Base-by-base conservation (phyloP, 306 rosid species). In the Inga oerstediana region DNA sequence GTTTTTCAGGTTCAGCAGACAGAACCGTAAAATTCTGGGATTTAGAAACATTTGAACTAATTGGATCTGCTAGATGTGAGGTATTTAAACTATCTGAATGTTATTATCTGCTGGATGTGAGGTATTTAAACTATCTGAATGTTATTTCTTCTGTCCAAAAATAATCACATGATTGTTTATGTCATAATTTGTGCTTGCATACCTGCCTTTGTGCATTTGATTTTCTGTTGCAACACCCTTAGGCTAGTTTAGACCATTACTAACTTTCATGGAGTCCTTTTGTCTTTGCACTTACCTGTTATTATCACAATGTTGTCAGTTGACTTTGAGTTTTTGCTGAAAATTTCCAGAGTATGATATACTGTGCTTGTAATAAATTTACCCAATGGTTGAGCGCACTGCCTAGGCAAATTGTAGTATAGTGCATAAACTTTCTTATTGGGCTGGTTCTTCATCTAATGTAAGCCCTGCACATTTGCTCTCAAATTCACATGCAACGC, bases 11-110 rank as follows among this genome's bases (percentile, higher is more conserved):
- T 82, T 93, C 98, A 5, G 91, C 91, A 2, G 94, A 93, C 84
- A 84, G 89, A 89, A 91, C 96, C 61, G 93, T 93, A 73, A 93
- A 93, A 87, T 93, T 91, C 83, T 93, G 96, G 93, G 96, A 93
- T 88, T 86, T 91, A 88, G 96, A 93, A 91, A 89, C 93, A 71
- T 90, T 93, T 87, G 96, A 93, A 87, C 82, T 91, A 82, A 93
- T 93, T 85, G 96, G 94, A 81, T 93, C 96, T 48, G 79, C 91
- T 72, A 88, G 93, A 83, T 90, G 87, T 19, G 94, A 93, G 96
- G 30, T 27, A 27, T 27, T 27, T 27, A 27, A 27, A 27, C 30
- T 27, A 27, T 27, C 30, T 27, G 30, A 27, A 27, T 27, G 30
- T 27, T 27, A 27, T 27, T 27, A 81, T 93, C 96, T 48, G 79